Evolutionary conservation across 106 monocot genomes (phyloP), one percentile per base, ranked within the genome.

Genomic region (Apostasia ramifera): DNA sequence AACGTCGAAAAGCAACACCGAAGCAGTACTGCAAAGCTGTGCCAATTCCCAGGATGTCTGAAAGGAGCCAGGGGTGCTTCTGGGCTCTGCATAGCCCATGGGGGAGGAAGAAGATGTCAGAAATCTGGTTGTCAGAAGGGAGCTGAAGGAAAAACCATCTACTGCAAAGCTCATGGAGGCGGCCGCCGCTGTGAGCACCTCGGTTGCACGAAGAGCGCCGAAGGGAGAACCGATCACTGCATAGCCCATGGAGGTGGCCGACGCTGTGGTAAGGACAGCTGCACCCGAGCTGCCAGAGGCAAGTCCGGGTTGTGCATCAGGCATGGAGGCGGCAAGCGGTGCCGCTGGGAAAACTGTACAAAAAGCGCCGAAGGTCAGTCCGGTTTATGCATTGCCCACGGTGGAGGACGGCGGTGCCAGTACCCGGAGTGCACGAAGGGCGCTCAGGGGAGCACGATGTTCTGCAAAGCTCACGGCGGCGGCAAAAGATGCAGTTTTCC

Each of bases 261-360:
- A 13, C 79, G 85, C 45, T 78, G 81, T 61, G 66, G 70, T 55
- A 38, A 73, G 4, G 66, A 69, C 0, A 69, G 76, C 44, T 86
- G 86, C 70, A 61, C 55, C 12, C 62, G 82, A 40, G 82, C 86
- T 70, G 79, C 86, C 5, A 72, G 86, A 13, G 86, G 86, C 3
- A 86, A 76, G 61, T 82, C 86, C 45, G 86, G 86, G 10, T 72
- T 86, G 42, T 86, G 86, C 76, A 86, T 86, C 43, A 75, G 79
- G 61, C 86, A 86, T 57, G 86, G 86, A 3, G 86, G 86, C n/a
- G 86, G 86, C 42, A 86, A 82, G 59, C 71, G 86, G 48, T 86
- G 86, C 59, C 75, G 61, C 15, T 73, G 8, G 70, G 82, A 82
- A 47, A 73, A 82, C 15, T 86, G 86, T 53, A 79, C 76, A 0